Evolutionary conservation across 2,329 filamentous ascomycete species (phyloP), one percentile per base, ranked within the genome.

Genomic region (Colletotrichum sp.): DNA sequence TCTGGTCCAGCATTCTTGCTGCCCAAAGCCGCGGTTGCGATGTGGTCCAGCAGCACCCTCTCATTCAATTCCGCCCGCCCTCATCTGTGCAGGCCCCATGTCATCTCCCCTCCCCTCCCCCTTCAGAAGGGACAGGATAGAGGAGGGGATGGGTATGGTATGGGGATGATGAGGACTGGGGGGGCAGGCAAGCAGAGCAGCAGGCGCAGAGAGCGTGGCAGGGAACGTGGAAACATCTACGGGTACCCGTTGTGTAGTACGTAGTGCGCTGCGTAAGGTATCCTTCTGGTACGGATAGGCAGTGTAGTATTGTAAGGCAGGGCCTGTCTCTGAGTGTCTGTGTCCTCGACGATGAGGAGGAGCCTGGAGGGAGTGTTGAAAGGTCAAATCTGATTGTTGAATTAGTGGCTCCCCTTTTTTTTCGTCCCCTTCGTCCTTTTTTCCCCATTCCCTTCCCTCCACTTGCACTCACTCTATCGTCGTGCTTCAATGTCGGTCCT

Each of bases 31-130:
- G 67, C 63, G 69, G 73, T 64, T 59, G 69, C 43, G 56, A 75
- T 73, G 63, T 75, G 73, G 73, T 68, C 69, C 63, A 73, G 69
- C 69, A 64, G 26, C 69, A 72, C 28, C 61, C 73, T 71, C 61
- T 75, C 69, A 75, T 68, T 73, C 73, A 64, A 75, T 16, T 38
- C 56, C 58, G 69, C 69, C 73, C 43, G 63, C 69, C 58, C 73
- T 75, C 73, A 63, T 73, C 63, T 68, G 34, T 48, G 69, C 61
- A 68, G 32, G 56, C 63, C 62, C 73, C 69, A 68, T 73, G 55
- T 75, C 69, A 73, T 75, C 21, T 64, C 69, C 63, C 69, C 28
- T 75, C 69, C 63, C 73, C 18, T 59, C 58, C 63, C 69, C 28
- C 26, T 71, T 32, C 26, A 34, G 26, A 52, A 48, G 59, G n/a